Evolutionary conservation across 176 grass and related monocot genomes (phyloP), one percentile per base, ranked within the genome.

Genomic region (Elymus sibiricus): DNA sequence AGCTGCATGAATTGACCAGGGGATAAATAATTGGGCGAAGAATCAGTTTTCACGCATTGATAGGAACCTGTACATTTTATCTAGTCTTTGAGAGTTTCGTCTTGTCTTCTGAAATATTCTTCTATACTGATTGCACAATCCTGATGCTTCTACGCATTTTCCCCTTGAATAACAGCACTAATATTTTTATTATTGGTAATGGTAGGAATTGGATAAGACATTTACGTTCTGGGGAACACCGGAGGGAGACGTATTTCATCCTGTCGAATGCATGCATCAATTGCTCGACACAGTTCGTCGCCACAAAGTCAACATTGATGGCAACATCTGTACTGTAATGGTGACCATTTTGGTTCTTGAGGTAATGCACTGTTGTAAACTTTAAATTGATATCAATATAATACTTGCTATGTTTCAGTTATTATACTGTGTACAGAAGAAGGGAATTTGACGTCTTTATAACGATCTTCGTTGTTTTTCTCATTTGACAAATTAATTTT

Each of bases 341-440:
- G 93, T 98, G 76, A 98, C 96, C 13, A 98, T 94, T 87, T 87
- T 98, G 87, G 96, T 98, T 86, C 82, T 98, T 11, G 91, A 98
- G 96, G 96, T 98, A 95, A 86, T 70, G 21, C 42, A 78, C 32
- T 60, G 40, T 86, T 25, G 42, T 68, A 69, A 68, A 86, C 29
- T 46, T 55, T 34, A 76, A 22, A 76, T 55, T 69, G 31, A 42
- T 43, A 71, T 79, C 4, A 13, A 53, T 43, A 72, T 61, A 60
- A 28, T 53, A 82, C 71, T 74, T 56, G 12, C 68, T 28, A 74
- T 8, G 39, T 84, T 63, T 64, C 11, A 1, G 28, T 84, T 73
- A 25, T 61, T 38, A 12, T 17, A 60, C 8, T 46, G 13, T 7
- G 2, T 32, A 46, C 44, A 74, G 47, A 24, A 74, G 47, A 24